Evolutionary conservation across 495 filamentous ascomycete genomes (phyloP), one percentile per base, ranked within the genome.

Genomic region (Daldinia concentrica): DNA sequence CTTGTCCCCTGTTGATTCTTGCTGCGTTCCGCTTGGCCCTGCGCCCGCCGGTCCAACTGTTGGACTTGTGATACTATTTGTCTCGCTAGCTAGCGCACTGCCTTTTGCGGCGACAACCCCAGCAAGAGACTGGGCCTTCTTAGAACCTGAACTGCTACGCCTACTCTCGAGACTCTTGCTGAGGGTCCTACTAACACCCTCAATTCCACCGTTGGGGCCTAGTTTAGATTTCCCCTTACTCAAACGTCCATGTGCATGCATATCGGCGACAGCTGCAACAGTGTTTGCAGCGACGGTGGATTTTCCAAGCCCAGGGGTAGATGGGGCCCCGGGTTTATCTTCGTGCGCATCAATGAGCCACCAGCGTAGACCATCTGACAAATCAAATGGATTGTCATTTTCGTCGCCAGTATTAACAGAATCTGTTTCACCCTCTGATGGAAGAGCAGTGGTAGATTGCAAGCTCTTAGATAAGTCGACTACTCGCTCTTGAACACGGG

Each of bases 331-430:
- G 6, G 92, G 88, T 77, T 97, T 98, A 77, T 98, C 95, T 75
- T 99, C 95, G 2, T 86, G 85, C 0, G 95, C 95, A 76, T 99
- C 95, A 9, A 98, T 87, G 2, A 98, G 87, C 75, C 97, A 98
- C 95, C 95, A 99, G 30, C 95, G 87, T 17, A 99, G 83, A 17
- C 95, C 95, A 74, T 99, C 95, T 0, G 94, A 97, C 15, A 99
- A 86, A 69, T 97, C 94, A 73, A 98, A 99, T 1, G 95, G 95
- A 76, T 99, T 99, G 64, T 99, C 95, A 67, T 99, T 94, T 48
- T 95, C 93, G 27, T 85, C 83, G n/a, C 90, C 83, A 5, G 87
- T 88, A 41, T 78, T 79, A 6, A 79, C 43, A 6, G 81, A 80
- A 57, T 83, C 81, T 1, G 79, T 76, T 36, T 83, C 82, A 15